These are phyloP conservation scores for Yarrowia bubula DNA, from an alignment of 805 yeast genomes.

Conservation along the genomic window DNA sequence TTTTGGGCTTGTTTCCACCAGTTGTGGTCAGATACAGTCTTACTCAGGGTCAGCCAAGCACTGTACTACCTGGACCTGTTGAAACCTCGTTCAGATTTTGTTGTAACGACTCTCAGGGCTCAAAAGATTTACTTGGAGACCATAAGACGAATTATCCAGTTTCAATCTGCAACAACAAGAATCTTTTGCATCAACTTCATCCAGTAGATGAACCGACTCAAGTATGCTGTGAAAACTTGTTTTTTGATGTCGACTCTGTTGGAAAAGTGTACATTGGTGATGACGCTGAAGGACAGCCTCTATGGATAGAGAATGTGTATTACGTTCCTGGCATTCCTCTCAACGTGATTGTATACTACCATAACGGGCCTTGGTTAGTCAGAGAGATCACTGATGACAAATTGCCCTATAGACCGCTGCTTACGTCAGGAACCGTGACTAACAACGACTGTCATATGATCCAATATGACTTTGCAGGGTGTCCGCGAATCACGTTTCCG, in stretches of 20 bases:
- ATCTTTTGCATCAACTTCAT: not conserved
- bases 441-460: constrained; percentile 7
- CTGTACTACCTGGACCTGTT: not conserved
- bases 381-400: not conserved
- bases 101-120: not conserved
- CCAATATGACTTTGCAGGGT: constrained; percentile 13
- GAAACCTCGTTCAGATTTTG: constrained; percentile 15
- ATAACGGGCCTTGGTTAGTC: not conserved
- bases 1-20: not conserved
- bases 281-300: not conserved
- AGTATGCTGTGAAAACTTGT: constrained; percentile 8
- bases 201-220: not conserved
- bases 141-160: not conserved
- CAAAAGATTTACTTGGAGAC: not conserved
- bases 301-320: constrained; percentile 13
- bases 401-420: not conserved
- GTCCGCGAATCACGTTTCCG: constrained; percentile 16
- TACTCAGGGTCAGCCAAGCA: not conserved
- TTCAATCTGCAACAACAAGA: constrained; percentile 15
- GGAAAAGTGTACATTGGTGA: constrained; percentile 20
- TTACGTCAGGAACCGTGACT: not conserved
- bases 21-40: not conserved
- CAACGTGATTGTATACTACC: constrained; percentile 14
- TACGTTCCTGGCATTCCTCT: constrained; percentile 23
- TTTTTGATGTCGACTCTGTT: not conserved